phyloP scores from a whole-genome alignment of 2,329 filamentous ascomycete species.

The Xylaria sp. region DNA sequence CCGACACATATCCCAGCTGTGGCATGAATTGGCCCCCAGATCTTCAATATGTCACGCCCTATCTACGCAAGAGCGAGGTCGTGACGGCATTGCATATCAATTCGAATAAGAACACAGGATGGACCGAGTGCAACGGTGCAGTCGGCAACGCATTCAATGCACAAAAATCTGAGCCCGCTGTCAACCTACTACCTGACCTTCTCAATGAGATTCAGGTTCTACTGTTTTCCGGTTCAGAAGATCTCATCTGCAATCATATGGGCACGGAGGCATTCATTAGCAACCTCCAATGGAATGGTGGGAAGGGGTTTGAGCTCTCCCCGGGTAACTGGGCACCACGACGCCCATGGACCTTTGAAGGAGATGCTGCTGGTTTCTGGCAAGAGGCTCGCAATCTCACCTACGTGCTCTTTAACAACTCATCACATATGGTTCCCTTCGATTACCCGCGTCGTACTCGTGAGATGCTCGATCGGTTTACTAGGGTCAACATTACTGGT shows the following conservation, averaged over 20 bases:
- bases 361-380: slow-evolving; percentile 87
- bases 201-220: slow-evolving; percentile 81
- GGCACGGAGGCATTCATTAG: slow-evolving; percentile 92
- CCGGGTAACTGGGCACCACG: slow-evolving; percentile 93
- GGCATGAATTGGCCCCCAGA: slow-evolving; percentile 99
- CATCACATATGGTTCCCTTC: slow-evolving; percentile 98
- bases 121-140: slow-evolving; percentile 87
- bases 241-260: slow-evolving; percentile 96
- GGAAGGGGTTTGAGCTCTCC: slow-evolving; percentile 87
- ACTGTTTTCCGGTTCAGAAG: slow-evolving; percentile 92
- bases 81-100: slow-evolving; percentile 84
- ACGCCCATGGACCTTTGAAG: slow-evolving; percentile 93
- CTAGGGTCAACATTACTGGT: slow-evolving; percentile 88
- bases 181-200: slow-evolving; percentile 80
- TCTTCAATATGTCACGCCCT: slow-evolving; percentile 79
- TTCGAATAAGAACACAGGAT: slow-evolving; percentile 82
- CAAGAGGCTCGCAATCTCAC: slow-evolving; percentile 95
- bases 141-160: slow-evolving; percentile 79
- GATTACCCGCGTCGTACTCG: slow-evolving; percentile 86
- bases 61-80: slow-evolving; percentile 86
- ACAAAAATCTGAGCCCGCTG: slow-evolving; percentile 76
- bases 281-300: slow-evolving; percentile 91
- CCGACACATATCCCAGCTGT: slow-evolving; percentile 82
- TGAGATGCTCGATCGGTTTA: slow-evolving; percentile 98
- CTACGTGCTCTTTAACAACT: slow-evolving; percentile 94